These are phyloP conservation scores for Phragmites australis DNA, from an alignment of 176 grass and related monocot species.

Conservation along the genomic window DNA sequence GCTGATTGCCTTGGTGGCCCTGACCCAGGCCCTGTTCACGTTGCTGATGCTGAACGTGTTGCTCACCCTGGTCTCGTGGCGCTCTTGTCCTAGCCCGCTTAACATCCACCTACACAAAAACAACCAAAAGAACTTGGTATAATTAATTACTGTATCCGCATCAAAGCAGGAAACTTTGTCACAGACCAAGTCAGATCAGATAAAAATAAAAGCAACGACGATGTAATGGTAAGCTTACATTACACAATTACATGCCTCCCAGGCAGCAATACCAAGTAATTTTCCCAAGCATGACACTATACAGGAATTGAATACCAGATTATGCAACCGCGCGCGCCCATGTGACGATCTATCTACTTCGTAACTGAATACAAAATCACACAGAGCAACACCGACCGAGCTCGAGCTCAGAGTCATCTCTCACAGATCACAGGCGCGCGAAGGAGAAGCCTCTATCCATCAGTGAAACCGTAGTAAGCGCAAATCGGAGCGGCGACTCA, in stretches of 20 bases:
- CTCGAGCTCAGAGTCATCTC: background rate
- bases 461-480: too few species aligned
- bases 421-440: background rate
- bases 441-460: background rate
- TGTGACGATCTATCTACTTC: background rate
- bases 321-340: background rate
- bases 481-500: conserved; percentile 16
- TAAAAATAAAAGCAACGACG: background rate
- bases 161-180: background rate
- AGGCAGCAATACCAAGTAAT: background rate
- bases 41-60: conserved; percentile 33
- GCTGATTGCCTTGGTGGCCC: conserved; percentile 20
- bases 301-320: background rate
- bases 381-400: background rate
- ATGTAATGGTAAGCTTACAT: background rate
- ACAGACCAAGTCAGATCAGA: background rate
- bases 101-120: conserved; percentile 58
- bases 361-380: background rate
- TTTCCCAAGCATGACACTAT: background rate
- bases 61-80: conserved; percentile 35
- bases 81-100: conserved; percentile 65
- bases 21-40: conserved; percentile 29
- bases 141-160: background rate
- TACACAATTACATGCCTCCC: background rate
- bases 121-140: background rate